These are phyloP conservation scores for Diphasiastrum complanatum DNA, from an alignment of 83 land plant genomes.

Conservation along the genomic window DNA sequence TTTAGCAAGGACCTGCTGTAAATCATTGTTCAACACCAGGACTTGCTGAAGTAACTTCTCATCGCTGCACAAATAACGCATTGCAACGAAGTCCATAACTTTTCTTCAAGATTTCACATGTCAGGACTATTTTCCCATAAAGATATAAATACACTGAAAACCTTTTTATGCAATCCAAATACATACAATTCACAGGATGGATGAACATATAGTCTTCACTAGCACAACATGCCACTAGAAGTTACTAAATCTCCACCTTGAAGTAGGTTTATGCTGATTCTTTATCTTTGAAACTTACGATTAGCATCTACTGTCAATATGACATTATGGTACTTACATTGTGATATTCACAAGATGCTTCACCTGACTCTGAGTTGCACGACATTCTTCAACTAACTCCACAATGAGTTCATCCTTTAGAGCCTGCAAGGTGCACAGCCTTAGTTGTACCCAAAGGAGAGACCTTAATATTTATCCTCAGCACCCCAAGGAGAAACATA, in stretches of 20 bases:
- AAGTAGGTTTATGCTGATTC: neutral
- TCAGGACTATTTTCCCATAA: neutral
- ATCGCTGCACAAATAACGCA: constrained; percentile 7
- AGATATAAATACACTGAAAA: neutral
- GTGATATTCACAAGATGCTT: constrained; percentile 73
- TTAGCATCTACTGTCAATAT: neutral
- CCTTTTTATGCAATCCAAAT: neutral
- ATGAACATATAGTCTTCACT: neutral
- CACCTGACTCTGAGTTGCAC: constrained; percentile 61
- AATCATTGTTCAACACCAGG: constrained; percentile 12
- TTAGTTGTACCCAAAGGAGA: no score
- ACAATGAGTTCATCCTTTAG: constrained; percentile 80
- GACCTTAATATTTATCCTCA: no score
- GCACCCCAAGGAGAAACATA: no score
- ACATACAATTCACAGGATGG: neutral
- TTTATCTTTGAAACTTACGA: neutral
- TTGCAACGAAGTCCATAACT: no score
- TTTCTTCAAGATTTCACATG: no score
- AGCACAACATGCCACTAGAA: neutral
- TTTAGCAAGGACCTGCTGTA: constrained; percentile 6
- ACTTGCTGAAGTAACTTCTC: constrained; percentile 14
- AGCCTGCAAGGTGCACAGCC: constrained; percentile 36
- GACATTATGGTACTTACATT: constrained; percentile 35
- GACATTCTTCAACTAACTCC: constrained; percentile 75
- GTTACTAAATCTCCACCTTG: neutral